Base-by-base conservation (phyloP, 2,329 filamentous ascomycete genomes). In the Dactylellina haptotyla region DNA sequence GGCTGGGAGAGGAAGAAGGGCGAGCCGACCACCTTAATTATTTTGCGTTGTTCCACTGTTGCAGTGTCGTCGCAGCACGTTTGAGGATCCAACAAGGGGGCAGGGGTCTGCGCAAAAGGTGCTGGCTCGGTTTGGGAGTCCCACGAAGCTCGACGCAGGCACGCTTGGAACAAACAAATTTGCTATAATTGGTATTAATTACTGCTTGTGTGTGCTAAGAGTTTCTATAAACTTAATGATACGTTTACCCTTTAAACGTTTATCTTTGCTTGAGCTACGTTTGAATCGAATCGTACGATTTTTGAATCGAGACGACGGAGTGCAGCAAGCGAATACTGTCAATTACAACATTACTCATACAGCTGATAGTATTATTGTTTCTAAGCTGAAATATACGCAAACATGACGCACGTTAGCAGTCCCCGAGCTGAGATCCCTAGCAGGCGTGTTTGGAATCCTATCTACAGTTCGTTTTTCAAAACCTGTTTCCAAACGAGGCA, bases 401-500 rank as follows among this genome's bases (percentile, higher is more conserved):
- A 41, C 37, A 16, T 54, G 14, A 54, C 50, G 50, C 28, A 54
- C 3, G 4, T 12, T 4, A 4, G 41, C 18, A 41, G 41, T 54
- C 16, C 32, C 26, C 20, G 16, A 18, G 10, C 8, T 41, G 28
- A 23, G 16, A n/a, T n/a, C 39, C 46, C 18, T 14, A 18, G 41
- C 37, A 41, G 23, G 3, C 39, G 30, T 26, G 28, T 54, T 34
- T 54, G 30, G 41, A 4, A 45, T 37, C 18, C 25, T 53, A 54
- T 54, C 50, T 37, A 10, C 16, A 37, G 23, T 12, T 54, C 18
- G 45, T 50, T 34, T 14, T 50, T 54, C 50, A 20, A 8, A 37
- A 6, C 50, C 50, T 32, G 50, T 54, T 54, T 39, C 18, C 25
- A 54, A 54, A 54, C 50, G 30, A 25, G 30, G 14, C 16, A 10